Evolutionary conservation across 1,139 yeast species (phyloP).

Genomic region (Hyphopichia fennica): DNA sequence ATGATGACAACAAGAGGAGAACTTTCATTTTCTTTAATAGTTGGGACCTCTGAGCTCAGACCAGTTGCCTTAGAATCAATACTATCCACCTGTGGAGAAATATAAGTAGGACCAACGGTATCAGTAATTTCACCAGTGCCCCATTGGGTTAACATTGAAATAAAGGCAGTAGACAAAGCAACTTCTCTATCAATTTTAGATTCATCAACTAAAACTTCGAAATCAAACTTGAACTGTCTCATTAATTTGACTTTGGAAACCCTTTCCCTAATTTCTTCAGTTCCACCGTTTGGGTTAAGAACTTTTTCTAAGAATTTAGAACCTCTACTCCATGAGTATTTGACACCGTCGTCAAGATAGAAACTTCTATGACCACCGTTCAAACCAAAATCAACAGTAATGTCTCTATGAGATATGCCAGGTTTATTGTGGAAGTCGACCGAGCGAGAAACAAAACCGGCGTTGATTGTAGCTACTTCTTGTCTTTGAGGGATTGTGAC

Average conservation of each 20-base stretch:
- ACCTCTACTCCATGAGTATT: conserved; percentile 55
- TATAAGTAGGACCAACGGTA: conserved; percentile 53
- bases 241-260: conserved; percentile 56
- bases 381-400: conserved; percentile 31
- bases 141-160: conserved; percentile 67
- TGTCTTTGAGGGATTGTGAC: conserved; percentile 43
- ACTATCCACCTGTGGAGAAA: conserved; percentile 10
- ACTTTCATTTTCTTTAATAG: conserved; percentile 2
- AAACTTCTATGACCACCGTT: conserved; percentile 42
- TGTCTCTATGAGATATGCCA: conserved; percentile 45
- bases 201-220: conserved; percentile 55
- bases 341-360: conserved; percentile 50
- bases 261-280: conserved; percentile 52
- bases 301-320: conserved; percentile 52
- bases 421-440: conserved; percentile 52
- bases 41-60: not conserved
- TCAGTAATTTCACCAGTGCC: conserved; percentile 53
- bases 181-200: conserved; percentile 45
- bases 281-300: conserved; percentile 54
- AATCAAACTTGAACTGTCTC: conserved; percentile 61
- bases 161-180: conserved; percentile 57
- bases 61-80: not conserved
- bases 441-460: conserved; percentile 45
- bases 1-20: conserved; percentile 14
- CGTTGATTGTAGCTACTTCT: conserved; percentile 53